phyloP scores from a whole-genome alignment of 2,329 filamentous ascomycete genomes.

The Neocatenulostroma microsporum region DNA sequence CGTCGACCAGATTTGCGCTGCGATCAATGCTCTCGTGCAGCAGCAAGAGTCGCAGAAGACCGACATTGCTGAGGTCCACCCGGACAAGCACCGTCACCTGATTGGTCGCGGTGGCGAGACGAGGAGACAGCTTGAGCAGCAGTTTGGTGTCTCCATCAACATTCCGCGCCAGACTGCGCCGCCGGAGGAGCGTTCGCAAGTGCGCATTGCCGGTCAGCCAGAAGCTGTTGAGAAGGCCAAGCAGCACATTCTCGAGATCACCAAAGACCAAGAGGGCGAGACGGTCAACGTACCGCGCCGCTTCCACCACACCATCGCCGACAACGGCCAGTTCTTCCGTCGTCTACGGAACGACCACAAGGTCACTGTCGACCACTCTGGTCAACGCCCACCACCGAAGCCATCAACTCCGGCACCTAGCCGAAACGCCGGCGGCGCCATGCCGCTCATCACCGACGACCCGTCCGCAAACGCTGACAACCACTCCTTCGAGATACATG shows the following conservation, averaged over 20 bases:
- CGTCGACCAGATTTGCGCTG: conserved; percentile 78
- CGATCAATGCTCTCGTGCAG: conserved; percentile 74
- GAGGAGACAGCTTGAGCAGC: conserved; percentile 73
- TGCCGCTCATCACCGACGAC: conserved; percentile 93
- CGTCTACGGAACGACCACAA: conserved; percentile 76
- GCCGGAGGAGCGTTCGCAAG: conserved; percentile 69
- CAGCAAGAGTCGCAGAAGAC: conserved; percentile 77
- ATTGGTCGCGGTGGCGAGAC: conserved; percentile 89
- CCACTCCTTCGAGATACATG: conserved; percentile 78
- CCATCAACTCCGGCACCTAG: conserved; percentile 43
- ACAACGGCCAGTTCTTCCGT: conserved; percentile 91
- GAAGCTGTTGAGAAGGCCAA: conserved; percentile 78
- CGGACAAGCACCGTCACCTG: conserved; percentile 80
- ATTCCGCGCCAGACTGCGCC: conserved; percentile 66
- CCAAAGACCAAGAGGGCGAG: conserved; percentile 83
- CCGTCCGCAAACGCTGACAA: conserved; percentile 48
- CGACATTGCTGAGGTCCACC: conserved; percentile 70
- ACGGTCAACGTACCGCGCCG: conserved; percentile 75
- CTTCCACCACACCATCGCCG: conserved; percentile 75
- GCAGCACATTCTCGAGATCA: conserved; percentile 67
- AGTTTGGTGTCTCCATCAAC: conserved; percentile 81
- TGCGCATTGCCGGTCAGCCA: conserved; percentile 76
- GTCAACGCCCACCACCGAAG: conserved; percentile 66
- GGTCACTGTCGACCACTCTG: conserved; percentile 86
- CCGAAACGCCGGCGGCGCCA: conserved; percentile 50